Conservation (phyloP, 768 basidiomycete species). For the Xerocomellus amylosporus region DNA sequence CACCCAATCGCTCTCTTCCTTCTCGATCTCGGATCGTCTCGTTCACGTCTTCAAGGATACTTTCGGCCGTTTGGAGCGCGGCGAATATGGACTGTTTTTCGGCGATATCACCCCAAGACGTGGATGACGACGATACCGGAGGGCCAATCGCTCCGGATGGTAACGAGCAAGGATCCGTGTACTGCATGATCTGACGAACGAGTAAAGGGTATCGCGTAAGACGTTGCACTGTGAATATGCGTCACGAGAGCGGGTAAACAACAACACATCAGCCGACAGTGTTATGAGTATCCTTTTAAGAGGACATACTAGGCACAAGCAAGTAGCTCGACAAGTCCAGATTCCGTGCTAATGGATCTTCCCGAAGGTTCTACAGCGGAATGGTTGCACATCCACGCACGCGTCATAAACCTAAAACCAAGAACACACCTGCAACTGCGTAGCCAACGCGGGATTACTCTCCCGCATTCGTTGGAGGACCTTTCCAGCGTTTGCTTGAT, state of each 20-base stretch:
- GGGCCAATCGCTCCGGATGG: neutral
- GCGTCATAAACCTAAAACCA: neutral
- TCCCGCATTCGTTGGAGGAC: conserved; percentile 72
- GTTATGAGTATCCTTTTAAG: neutral
- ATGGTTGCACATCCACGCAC: neutral
- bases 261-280: neutral
- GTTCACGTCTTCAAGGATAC: conserved; percentile 77
- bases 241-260: neutral
- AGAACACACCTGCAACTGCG: conserved; percentile 59
- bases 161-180: conserved; percentile 56
- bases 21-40: conserved; percentile 86
- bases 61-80: conserved; percentile 65
- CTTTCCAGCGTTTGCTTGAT: conserved; percentile 76
- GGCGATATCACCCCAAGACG: conserved; percentile 25
- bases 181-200: conserved; percentile 79
- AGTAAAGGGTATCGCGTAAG: conserved; percentile 92
- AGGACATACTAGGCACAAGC: conserved; percentile 76
- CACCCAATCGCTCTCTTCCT: conserved; percentile 67
- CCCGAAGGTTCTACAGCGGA: conserved; percentile 60
- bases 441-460: conserved; percentile 59
- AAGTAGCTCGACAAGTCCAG: conserved; percentile 90
- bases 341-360: conserved; percentile 73
- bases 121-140: neutral
- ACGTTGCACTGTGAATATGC: conserved; percentile 71
- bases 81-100: conserved; percentile 56